These are phyloP conservation scores for Apiotrichum domesticum DNA, from an alignment of 1,284 basidiomycete genomes.

Conservation along the genomic window DNA sequence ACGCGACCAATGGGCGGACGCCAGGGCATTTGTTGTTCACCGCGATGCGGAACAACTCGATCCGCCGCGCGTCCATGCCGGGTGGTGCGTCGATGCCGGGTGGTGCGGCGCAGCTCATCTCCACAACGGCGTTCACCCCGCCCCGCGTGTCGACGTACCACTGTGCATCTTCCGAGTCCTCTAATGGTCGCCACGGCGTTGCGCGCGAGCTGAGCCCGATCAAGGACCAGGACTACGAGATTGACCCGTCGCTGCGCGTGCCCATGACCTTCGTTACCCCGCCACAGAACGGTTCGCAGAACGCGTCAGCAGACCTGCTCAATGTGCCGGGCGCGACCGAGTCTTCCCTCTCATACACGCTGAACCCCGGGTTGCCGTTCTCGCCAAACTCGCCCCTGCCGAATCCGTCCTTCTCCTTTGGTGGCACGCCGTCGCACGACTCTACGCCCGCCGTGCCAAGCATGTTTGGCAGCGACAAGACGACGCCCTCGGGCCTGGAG, in stretches of 20 bases:
- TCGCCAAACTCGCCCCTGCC: conserved; percentile 33
- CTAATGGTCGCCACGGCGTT: background rate
- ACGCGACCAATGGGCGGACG: conserved; percentile 22
- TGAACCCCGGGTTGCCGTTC: conserved; percentile 20
- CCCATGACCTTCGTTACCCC: conserved; percentile 8
- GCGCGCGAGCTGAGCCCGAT: conserved; percentile 33
- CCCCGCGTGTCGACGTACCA: conserved; percentile 20
- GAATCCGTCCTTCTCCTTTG: conserved; percentile 39
- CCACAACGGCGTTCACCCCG: conserved; percentile 40
- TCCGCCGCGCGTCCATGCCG: conserved; percentile 19
- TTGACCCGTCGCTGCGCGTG: conserved; percentile 16
- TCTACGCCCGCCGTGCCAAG: background rate
- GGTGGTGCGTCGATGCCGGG: conserved; percentile 28
- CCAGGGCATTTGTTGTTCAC: conserved; percentile 33
- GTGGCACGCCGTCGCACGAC: conserved; percentile 12
- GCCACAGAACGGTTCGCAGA: background rate
- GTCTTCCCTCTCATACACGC: conserved; percentile 2
- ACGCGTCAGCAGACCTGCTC: background rate
- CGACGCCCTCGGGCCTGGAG: background rate
- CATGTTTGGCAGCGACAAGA: background rate
- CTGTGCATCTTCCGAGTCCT: background rate
- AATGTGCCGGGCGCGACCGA: background rate
- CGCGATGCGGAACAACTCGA: conserved; percentile 39
- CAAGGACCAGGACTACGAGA: conserved; percentile 30
- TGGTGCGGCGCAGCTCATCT: conserved; percentile 31